Base-by-base conservation (phyloP, 2,329 filamentous ascomycete species). In the Trichophyton equinum region DNA sequence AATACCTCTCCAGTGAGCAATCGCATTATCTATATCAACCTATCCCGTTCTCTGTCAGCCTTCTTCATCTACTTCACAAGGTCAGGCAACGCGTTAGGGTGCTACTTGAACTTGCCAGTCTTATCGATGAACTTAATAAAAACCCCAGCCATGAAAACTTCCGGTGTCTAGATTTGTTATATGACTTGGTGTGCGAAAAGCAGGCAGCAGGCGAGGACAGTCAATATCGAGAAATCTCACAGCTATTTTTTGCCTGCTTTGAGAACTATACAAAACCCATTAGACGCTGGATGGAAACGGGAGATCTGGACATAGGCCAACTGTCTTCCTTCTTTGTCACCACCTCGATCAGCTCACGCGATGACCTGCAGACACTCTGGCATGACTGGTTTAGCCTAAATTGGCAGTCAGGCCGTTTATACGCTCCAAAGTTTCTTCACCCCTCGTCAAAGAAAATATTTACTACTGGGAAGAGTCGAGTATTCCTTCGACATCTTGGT, bases 391-490 rank as follows among this genome's bases (percentile, higher is more conserved):
- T 85, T 71, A 78, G 81, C 22, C 76, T 96, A 13, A 83, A 84
- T 0, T 72, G 79, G 2, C 77, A 83, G 3, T 58, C 65, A 47
- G 84, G 85, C 15, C 74, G 75, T 1, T 72, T 91, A 0, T 84
- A 87, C 66, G 85, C 86, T 0, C 91, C 92, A 0, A 79, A 76
- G 2, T 96, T 96, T 65, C 78, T 96, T 3, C 82, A 85, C 44
- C 80, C 85, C 1, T 82, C 85, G 1, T 84, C 83, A 0, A 75
- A 78, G 25, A 87, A 85, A 64, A 89, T 96, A 42, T 92, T 96
- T 67, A 90, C 86, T 0, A 86, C 89, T 1, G 92, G 92, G 0
- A 96, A 96, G 73, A 95, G 87, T 67, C 85, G 94, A 60, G 83
- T 94, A 0, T 87, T 96, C 51, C 75, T 96, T n/a, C 86, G 85